Base-by-base conservation (phyloP, 306 rosid species). In the Fragaria iinumae region DNA sequence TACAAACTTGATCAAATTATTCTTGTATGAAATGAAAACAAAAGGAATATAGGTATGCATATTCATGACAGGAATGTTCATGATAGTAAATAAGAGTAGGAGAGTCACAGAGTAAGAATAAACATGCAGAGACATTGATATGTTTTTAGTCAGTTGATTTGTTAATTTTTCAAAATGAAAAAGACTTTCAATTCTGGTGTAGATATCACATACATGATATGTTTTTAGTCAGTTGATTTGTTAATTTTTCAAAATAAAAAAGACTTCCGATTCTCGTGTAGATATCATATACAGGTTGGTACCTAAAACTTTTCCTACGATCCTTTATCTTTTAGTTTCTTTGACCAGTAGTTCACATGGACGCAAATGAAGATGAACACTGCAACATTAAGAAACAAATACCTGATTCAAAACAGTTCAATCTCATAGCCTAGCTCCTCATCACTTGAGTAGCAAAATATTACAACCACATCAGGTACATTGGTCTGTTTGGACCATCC, bases 301-400 rank as follows among this genome's bases (percentile, higher is more conserved):
- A 32, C 36, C 36, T 32, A 32, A 32, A 32, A 32, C 4, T 32
- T 32, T 32, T 32, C 36, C 4, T 13, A 6, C 17, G 2, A 44
- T 4, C 32, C 66, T 72, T 72, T 53, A n/a, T 72, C 75, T 52
- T 56, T 72, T 53, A 72, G 36, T 53, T 21, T 53, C 38, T 72
- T 71, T 36, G 76, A 72, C 66, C 38, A 12, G 65, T 72, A 34
- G 48, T 56, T 49, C 75, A 71, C 60, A 71, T 71, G 62, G 45
- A 47, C 27, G 74, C 74, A 47, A 69, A 69, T 16, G 74, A 69
- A 47, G 59, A 69, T 69, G 56, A 69, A 50, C 55, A 10, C 62
- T 49, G 17, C 62, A 49, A 45, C 62, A 32, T 32, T 32, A 17
- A 29, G 32, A 32, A 32, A 32, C 36, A 38, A 48, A 13, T 12